Evolutionary conservation across 1,284 basidiomycete species (phyloP), one percentile per base, ranked within the genome.

Genomic region (Trametes pubescens): DNA sequence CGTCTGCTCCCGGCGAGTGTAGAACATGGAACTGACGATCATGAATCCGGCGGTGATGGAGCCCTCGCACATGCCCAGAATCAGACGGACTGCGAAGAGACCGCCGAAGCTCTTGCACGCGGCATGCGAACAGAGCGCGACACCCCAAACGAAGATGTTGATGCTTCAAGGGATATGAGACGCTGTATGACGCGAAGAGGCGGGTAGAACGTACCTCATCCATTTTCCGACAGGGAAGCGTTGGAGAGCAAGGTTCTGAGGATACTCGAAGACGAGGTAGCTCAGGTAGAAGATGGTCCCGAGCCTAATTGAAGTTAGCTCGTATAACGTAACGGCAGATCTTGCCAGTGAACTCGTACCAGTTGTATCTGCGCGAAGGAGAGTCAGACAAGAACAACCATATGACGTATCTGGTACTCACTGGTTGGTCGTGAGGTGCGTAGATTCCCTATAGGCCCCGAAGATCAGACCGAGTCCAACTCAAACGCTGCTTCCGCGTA

Each of bases 211-310:
- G 56, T 68, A 83, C 87, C 87, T 90, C 87, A 93, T 91, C 91
- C 91, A 93, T 80, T 87, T 91, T 16, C 88, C 91, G 13, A 92
- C 89, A 0, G 90, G 91, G 72, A 92, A 91, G n/a, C 84, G 81
- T 68, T 93, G 91, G 1, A 93, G 80, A 0, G 86, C 89, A 4
- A 92, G 77, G 70, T 91, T 91, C 73, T 92, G 90, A 2, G 89
- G 89, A 66, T 88, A 90, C 72, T 90, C 88, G 68, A 90, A 91
- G 16, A 82, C 68, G 10, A 91, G 82, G 71, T 91, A 91, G 67
- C 85, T 85, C 51, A 90, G 74, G 69, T 90, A 91, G 71, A 90
- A 90, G 44, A 90, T 84, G 2, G 89, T 91, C 37, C 88, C 88
- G 11, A 91, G 84, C 88, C 88, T 89, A 68, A 3, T 11, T 2